Evolutionary conservation across 139 green algal species (phyloP).

Genomic region (Chlamydomonas sp.): DNA sequence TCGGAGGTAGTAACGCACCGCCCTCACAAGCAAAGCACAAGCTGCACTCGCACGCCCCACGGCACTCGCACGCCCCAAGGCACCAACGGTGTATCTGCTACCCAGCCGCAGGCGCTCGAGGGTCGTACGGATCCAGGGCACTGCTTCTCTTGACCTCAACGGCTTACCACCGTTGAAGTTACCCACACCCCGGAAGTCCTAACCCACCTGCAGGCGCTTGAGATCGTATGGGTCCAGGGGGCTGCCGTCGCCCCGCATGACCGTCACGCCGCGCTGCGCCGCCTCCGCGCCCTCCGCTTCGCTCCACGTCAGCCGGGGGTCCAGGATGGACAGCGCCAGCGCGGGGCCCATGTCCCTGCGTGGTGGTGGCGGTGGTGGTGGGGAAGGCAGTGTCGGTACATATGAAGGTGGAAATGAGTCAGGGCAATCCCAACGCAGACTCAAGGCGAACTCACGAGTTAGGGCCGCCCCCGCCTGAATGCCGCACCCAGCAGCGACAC

Average conservation of each 20-base stretch:
- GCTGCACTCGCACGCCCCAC: too few relatives aligned
- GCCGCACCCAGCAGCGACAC: background rate
- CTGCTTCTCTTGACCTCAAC: too few relatives aligned
- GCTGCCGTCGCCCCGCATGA: conserved; percentile 66
- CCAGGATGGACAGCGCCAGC: conserved; percentile 86
- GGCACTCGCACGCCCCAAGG: too few relatives aligned
- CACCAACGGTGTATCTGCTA: too few relatives aligned
- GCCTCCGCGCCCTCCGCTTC: conserved; percentile 68
- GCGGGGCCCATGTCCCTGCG: conserved; percentile 71
- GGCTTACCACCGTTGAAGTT: too few relatives aligned
- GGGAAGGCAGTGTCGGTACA: background rate
- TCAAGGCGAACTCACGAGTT: too few relatives aligned
- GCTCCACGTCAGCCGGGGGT: conserved; percentile 85
- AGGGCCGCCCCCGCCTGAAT: background rate
- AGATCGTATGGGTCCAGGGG: conserved; percentile 87
- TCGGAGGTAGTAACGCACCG: too few relatives aligned
- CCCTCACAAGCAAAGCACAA: too few relatives aligned
- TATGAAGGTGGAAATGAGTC: too few relatives aligned
- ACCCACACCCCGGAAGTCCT: background rate
- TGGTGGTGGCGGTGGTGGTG: background rate
- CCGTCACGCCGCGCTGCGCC: conserved; percentile 37
- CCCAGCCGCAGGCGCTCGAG: too few relatives aligned
- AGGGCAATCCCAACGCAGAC: too few relatives aligned
- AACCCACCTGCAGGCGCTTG: conserved; percentile 85
- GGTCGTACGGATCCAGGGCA: too few relatives aligned